Evolutionary conservation across 192 early-diverging fungal genomes (phyloP).

Genomic region (Linnemannia schmuckeri): DNA sequence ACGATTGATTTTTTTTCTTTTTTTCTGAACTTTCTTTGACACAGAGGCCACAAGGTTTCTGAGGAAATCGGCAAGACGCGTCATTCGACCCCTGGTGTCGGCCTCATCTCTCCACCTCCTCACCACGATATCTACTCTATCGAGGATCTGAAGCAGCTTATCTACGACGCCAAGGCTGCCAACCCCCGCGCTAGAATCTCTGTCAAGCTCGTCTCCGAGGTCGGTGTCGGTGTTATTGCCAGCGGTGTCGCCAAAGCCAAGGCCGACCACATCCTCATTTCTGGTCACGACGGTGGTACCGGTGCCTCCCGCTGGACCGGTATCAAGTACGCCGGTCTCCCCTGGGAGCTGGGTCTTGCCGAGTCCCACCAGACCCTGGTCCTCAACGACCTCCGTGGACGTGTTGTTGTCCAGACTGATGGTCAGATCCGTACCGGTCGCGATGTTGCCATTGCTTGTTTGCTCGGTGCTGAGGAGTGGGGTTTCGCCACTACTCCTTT

Average conservation of each 20-base stretch:
- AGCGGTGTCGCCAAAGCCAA: slow-evolving; percentile 97
- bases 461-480: slow-evolving; percentile 99
- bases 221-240: slow-evolving; percentile 97
- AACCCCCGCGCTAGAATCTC: slow-evolving; percentile 93
- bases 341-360: slow-evolving; percentile 99
- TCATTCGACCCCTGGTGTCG: slow-evolving; percentile 95
- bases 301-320: slow-evolving; percentile 98
- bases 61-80: slow-evolving; percentile 86
- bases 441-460: slow-evolving; percentile 96
- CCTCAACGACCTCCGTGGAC: slow-evolving; percentile 95
- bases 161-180: slow-evolving; percentile 97
- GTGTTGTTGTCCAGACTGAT: slow-evolving; percentile 97
- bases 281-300: slow-evolving; percentile 98
- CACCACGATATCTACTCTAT: slow-evolving; percentile 99
- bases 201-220: slow-evolving; percentile 98
- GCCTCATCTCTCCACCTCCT: slow-evolving; percentile 96
- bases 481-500: slow-evolving; percentile 99
- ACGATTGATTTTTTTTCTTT: not conserved
- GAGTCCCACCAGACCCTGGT: slow-evolving; percentile 99
- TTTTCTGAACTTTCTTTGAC: slow-evolving; percentile 9
- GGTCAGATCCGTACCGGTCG: slow-evolving; percentile 98
- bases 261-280: slow-evolving; percentile 95
- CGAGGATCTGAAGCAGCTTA: slow-evolving; percentile 98
- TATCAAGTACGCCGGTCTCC: slow-evolving; percentile 98
- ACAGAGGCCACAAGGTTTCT: slow-evolving; percentile 80